Evolutionary conservation across 108 stramenopile genomes (phyloP), one percentile per base, ranked within the genome.

Genomic region (Hondaea fermentalgiana): DNA sequence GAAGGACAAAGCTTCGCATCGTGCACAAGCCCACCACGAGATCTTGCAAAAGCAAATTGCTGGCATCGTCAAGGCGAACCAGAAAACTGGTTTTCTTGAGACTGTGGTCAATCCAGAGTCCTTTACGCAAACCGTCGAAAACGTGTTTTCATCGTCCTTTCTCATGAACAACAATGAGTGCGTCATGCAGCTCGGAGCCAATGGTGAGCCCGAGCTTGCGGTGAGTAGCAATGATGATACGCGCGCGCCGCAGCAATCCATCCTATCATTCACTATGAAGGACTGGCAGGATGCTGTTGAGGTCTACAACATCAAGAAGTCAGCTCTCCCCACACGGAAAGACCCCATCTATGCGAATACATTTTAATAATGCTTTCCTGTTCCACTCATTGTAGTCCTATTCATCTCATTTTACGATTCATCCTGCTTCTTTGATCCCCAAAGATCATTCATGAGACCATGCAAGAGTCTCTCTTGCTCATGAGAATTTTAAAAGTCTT

Each of bases 71-170:
- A 53, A 4, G 49, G 49, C 3, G n/a, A 6, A 45, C 3, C 44
- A 83, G n/a, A 23, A 28, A 6, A 23, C 23, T 2, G 51, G 51
- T 45, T 83, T 53, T 23, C 76, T 83, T 12, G 28, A 83, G 49
- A 47, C 51, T 6, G 76, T 83, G 10, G 28, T 83, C 17, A 83
- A 83, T 23, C 76, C 76, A 12, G 51, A 83, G 10, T 83, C 76
- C 6, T 83, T 83, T 53, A 83, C 76, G 49, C 76, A 83, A 45
- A 83, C 76, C n/a, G 51, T 83, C 51, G 76, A 83, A 45, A 83
- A 83, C 51, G 49, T 83, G 17, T 83, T 83, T 23, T n/a, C 45
- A 16, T 83, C 45, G 43, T 83, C 76, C 6, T 83, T 83, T 23
- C 51, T 83, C 55, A 57, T 57, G 55, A 57, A 16, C 55, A 16